Evolutionary conservation across 495 filamentous ascomycete genomes (phyloP), one percentile per base, ranked within the genome.

Genomic region (Trichoderma gamsii): DNA sequence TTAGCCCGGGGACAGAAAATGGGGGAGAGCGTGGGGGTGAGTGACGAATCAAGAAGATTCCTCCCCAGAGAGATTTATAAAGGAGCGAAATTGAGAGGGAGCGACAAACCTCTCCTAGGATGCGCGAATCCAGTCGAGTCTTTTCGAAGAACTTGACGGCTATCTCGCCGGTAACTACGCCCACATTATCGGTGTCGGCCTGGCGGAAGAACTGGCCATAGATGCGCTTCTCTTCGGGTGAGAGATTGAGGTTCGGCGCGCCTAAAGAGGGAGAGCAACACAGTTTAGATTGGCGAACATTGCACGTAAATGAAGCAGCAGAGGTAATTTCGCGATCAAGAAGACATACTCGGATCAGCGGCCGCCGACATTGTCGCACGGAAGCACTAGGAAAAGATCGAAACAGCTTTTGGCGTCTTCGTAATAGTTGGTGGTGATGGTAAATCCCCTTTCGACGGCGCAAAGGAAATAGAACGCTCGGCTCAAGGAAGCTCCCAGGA

Each of bases 111-210:
- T 97, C 90, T 75, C 95, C 95, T 71, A 99, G 83, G 32, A 94
- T 85, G 67, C 90, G 86, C 59, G 92, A 89, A 65, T 92, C 85
- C 41, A 99, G 82, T 70, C 90, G 87, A 35, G 95, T 97, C 85
- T 94, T 96, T 78, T 98, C 93, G 73, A 99, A 99, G 82, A 99
- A 98, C 72, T 93, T 92, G 72, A 98, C 96, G 9, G 95, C 95
- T 67, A 96, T 83, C 77, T 98, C 95, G 71, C 96, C 95, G 16
- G 94, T 97, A 15, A 99, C 91, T 63, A 97, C 92, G n/a, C 92
- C 92, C 23, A 97, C 86, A 73, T 84, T 88, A 69, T 97, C 95
- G 38, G 88, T 88, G 74, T 98, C 96, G 49, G 95, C 95, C 69
- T 89, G 86, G 75, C 88, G 85, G 77, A 98, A 99, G 64, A 98